A percentile compares a stretch with the other conserved stretches of the same genome.
These are phyloP conservation scores for Arthrobotrys sphaeroides DNA, from an alignment of 2,329 filamentous ascomycete species.

Conservation along the genomic window DNA sequence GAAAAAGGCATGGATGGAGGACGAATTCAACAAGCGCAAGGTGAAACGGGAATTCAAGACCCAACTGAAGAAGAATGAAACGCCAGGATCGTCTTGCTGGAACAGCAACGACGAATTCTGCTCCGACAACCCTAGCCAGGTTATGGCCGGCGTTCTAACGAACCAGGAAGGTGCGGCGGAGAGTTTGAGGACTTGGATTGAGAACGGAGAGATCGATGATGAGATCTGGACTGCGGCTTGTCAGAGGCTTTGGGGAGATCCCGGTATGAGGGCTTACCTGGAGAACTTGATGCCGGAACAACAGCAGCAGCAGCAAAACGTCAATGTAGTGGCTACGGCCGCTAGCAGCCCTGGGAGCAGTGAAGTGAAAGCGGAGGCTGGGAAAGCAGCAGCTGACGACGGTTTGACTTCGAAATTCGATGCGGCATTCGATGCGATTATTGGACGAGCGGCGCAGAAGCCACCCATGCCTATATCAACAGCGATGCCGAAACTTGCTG, in stretches of 20 bases:
- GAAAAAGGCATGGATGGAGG: slow-evolving; percentile 58
- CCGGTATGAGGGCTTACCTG: slow-evolving; percentile 33
- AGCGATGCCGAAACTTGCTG: background rate
- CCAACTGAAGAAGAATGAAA: slow-evolving; percentile 54
- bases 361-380: background rate
- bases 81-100: slow-evolving; percentile 30
- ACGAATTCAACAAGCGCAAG: slow-evolving; percentile 58
- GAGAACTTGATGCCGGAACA: slow-evolving; percentile 32
- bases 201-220: slow-evolving; percentile 40
- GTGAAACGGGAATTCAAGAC: slow-evolving; percentile 58
- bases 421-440: slow-evolving; percentile 48
- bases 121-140: slow-evolving; percentile 35
- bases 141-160: slow-evolving; percentile 35
- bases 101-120: slow-evolving; percentile 43
- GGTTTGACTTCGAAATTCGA: slow-evolving; percentile 43
- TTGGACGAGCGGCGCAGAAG: slow-evolving; percentile 19
- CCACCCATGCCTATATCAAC: background rate
- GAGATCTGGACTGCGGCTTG: slow-evolving; percentile 46
- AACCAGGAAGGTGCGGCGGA: slow-evolving; percentile 43
- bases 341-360: background rate
- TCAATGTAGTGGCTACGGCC: background rate
- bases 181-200: slow-evolving; percentile 36
- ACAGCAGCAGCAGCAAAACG: background rate
- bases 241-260: slow-evolving; percentile 44
- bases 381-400: slow-evolving; percentile 9